These are phyloP conservation scores for Xylaria sp. DNA, from an alignment of 2,329 filamentous ascomycete species.

Conservation along the genomic window DNA sequence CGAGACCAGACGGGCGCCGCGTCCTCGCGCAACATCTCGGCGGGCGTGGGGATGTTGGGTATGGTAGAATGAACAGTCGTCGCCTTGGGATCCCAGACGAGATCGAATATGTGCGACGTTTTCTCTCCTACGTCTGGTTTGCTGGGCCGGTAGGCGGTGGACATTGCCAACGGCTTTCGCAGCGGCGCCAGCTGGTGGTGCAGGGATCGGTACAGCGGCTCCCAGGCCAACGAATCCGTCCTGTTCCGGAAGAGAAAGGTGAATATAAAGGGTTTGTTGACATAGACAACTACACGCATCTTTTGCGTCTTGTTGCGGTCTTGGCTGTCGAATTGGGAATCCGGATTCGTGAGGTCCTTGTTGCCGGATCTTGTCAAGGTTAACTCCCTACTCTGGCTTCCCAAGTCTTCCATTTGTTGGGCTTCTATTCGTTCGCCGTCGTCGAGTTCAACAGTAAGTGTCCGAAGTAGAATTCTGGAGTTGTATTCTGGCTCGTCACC, in stretches of 20 bases:
- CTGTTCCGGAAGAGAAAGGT: constrained; percentile 75
- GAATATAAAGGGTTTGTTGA: constrained; percentile 80
- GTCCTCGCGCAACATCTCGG: constrained; percentile 40
- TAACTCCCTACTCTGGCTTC: constrained; percentile 52
- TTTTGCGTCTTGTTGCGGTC: constrained; percentile 65
- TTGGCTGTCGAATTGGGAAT: constrained; percentile 55
- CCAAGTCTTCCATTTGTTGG: constrained; percentile 58
- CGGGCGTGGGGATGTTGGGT: constrained; percentile 70
- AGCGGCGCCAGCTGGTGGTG: constrained; percentile 70
- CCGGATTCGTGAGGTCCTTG: constrained; percentile 38
- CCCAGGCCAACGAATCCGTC: constrained; percentile 67
- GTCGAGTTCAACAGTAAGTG: constrained; percentile 73
- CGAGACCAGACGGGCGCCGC: constrained; percentile 62
- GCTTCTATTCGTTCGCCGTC: constrained; percentile 55
- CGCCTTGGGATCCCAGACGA: constrained; percentile 68
- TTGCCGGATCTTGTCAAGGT: constrained; percentile 32
- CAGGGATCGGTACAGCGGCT: constrained; percentile 67
- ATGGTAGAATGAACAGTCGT: constrained; percentile 71
- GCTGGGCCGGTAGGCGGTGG: constrained; percentile 67
- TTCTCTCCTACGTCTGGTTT: constrained; percentile 54
- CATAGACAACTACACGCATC: constrained; percentile 77
- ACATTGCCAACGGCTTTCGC: constrained; percentile 64
- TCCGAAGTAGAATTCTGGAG: constrained; percentile 70
- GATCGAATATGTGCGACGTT: constrained; percentile 64
- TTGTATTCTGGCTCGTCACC: constrained; percentile 53